These are phyloP conservation scores for Clitopilus hobsonii DNA, from an alignment of 768 basidiomycete species.

Conservation along the genomic window DNA sequence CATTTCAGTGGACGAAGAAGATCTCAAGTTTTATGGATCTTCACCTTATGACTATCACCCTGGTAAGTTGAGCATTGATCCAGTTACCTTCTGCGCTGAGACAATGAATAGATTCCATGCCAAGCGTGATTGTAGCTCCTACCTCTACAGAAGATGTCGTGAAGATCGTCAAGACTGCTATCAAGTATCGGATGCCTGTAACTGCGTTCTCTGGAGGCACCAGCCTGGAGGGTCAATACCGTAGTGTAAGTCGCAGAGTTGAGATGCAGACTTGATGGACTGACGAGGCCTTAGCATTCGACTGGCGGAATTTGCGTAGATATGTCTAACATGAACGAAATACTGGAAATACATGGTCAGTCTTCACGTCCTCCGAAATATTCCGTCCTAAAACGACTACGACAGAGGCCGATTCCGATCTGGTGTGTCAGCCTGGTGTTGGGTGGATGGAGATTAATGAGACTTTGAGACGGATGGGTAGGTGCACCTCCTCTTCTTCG, in stretches of 20 bases:
- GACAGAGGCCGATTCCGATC: conserved; percentile 65
- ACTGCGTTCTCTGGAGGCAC: conserved; percentile 80
- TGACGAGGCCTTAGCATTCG: conserved; percentile 21
- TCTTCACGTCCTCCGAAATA: neutral
- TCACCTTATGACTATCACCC: conserved; percentile 47
- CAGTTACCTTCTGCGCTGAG: too few relatives aligned
- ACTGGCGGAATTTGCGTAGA: conserved; percentile 77
- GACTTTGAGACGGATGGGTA: conserved; percentile 57
- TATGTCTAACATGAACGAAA: conserved; percentile 72
- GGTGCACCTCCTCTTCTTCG: neutral
- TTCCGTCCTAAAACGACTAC: neutral
- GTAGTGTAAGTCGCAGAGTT: conserved; percentile 40
- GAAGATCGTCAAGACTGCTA: conserved; percentile 69
- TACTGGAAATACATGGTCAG: conserved; percentile 69
- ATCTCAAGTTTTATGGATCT: conserved; percentile 50
- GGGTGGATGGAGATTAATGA: conserved; percentile 75
- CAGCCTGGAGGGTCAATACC: conserved; percentile 72
- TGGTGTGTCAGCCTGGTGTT: conserved; percentile 71
- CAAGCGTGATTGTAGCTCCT: conserved; percentile 60
- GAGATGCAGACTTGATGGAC: neutral
- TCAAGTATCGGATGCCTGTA: conserved; percentile 71
- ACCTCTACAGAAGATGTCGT: conserved; percentile 77
- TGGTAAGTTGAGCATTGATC: conserved; percentile 29
- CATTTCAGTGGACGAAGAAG: conserved; percentile 48
- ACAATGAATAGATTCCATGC: too few relatives aligned